Evolutionary conservation across 352 stramenopile species (phyloP), one percentile per base, ranked within the genome.

Genomic region (Phytophthora megakarya): DNA sequence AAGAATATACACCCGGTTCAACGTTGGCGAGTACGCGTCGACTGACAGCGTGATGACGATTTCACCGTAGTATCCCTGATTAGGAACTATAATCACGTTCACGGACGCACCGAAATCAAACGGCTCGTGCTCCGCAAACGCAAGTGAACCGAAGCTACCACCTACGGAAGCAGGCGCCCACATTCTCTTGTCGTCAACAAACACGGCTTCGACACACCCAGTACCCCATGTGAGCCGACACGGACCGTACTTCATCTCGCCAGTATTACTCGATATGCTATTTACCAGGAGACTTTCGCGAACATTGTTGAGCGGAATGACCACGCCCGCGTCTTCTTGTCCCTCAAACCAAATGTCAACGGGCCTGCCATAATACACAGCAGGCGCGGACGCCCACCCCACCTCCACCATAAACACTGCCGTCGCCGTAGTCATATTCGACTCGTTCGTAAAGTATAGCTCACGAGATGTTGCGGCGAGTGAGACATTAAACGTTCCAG

Each of bases 301-400:
- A 46, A 65, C 19, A 28, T 11, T 56, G 22, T 35, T 51, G 19
- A 70, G 23, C 9, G 38, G 0, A 15, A 70, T 44, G 13, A 37
- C 23, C 30, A 51, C 21, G 4, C 23, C 22, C 1, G 30, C 43
- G 30, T 63, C 48, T 72, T 67, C 48, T 7, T 53, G 40, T 18
- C 12, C 38, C 10, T 44, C 57, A 8, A 63, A 25, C 64, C 64
- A 72, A 58, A 72, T 19, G 37, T 67, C 49, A 7, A 72, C 13
- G 1, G 64, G 56, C 4, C 11, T 44, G 5, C 15, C 28, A 33
- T 64, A 67, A 22, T 67, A 62, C 1, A 67, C 44, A 16, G 30
- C 21, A 25, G 43, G 56, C 35, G 63, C 40, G 5, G 18, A 16
- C 12, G 39, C 15, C 64, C 64, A 72, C n/a, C 56, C 57, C 38